Evolutionary conservation across 192 early-diverging fungal genomes (phyloP).

Genomic region (Backusella westeae): DNA sequence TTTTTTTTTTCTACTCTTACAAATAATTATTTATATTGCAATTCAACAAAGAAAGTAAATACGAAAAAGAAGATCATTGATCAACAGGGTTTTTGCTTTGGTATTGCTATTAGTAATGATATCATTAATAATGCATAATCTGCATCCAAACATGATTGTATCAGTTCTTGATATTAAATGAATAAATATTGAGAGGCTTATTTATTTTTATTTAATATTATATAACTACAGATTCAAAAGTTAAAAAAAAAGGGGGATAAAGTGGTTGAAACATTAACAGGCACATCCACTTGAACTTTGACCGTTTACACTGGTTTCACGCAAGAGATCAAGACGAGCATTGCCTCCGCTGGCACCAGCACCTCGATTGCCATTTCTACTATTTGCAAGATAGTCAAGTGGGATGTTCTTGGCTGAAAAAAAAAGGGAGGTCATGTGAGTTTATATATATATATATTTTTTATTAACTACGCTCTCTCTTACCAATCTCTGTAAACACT

Average conservation of each 20-base stretch:
- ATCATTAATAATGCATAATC: too few species aligned
- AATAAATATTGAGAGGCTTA: not conserved
- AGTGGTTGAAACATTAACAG: slow-evolving; percentile 8
- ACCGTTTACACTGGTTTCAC: slow-evolving; percentile 4
- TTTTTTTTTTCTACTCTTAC: not conserved
- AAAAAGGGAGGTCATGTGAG: not conserved
- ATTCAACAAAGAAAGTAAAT: not conserved
- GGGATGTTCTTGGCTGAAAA: slow-evolving; percentile 15
- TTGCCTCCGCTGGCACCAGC: not conserved
- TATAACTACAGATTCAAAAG: not conserved
- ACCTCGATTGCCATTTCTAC: not conserved
- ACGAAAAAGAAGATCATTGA: not conserved
- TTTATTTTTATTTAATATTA: not conserved
- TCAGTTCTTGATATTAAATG: too few species aligned
- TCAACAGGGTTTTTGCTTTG: not conserved
- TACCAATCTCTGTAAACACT: slow-evolving; percentile 86
- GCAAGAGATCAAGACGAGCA: slow-evolving; percentile 13
- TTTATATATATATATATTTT: not conserved
- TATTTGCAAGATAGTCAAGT: slow-evolving; percentile 11
- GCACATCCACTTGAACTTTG: slow-evolving; percentile 17
- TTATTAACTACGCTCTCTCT: not conserved
- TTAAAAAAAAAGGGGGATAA: not conserved
- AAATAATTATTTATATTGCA: not conserved
- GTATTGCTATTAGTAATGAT: too few species aligned
- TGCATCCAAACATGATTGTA: too few species aligned